Conservation (phyloP, 2,329 filamentous ascomycete genomes). For the Herpotrichia juniperi region DNA sequence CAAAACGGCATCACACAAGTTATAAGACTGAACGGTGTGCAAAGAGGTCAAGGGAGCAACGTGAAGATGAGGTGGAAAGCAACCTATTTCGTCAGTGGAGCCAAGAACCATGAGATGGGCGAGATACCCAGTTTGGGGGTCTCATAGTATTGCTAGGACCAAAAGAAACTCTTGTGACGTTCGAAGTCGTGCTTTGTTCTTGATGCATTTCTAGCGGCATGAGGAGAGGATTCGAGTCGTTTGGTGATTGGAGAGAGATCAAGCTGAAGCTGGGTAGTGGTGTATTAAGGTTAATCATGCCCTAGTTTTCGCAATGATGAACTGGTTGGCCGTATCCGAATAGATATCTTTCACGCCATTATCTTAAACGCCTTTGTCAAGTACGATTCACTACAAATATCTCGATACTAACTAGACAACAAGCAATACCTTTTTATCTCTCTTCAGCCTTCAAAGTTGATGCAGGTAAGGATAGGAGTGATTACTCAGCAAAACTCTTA, state of each 20-base stretch:
- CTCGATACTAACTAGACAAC: no score
- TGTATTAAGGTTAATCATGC: not conserved
- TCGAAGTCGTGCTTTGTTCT: not conserved
- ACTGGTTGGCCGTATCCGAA: no score
- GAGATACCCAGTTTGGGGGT: conserved; percentile 82
- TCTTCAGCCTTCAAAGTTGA: no score
- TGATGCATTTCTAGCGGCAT: conserved; percentile 20
- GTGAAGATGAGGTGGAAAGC: conserved; percentile 91
- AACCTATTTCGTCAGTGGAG: conserved; percentile 73
- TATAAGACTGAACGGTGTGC: conserved; percentile 77
- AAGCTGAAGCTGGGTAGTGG: not conserved
- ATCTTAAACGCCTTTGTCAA: no score
- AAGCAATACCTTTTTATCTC: no score
- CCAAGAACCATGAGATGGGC: conserved; percentile 77
- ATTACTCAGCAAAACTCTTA: no score
- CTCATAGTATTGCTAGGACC: conserved; percentile 52
- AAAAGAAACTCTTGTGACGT: not conserved
- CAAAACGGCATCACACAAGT: conserved; percentile 81
- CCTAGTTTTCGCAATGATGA: no score
- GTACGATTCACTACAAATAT: no score
- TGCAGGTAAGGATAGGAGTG: no score
- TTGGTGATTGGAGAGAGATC: conserved; percentile 1
- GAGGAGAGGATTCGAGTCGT: not conserved
- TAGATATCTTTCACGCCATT: no score
- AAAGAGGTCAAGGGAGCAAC: conserved; percentile 73